phyloP scores from a whole-genome alignment of 192 early-diverging fungal species.

The Coemansia sp. region DNA sequence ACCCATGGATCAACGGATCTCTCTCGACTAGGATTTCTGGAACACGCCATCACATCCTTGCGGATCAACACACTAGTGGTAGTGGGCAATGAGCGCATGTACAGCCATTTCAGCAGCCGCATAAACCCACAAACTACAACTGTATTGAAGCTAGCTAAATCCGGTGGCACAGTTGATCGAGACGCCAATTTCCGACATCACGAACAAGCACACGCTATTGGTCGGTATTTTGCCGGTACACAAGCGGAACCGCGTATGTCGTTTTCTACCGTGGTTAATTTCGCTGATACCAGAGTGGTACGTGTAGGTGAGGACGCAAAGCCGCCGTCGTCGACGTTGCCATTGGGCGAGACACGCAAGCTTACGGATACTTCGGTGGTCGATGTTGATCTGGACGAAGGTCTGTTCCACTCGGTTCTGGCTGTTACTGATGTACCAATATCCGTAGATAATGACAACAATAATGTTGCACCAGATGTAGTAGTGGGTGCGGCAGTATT shows the following conservation, averaged over 20 bases:
- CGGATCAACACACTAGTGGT: slow-evolving; percentile 82
- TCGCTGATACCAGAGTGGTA: slow-evolving; percentile 74
- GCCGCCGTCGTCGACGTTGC: slow-evolving; percentile 89
- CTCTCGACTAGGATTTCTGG: slow-evolving; percentile 71
- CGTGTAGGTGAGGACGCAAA: slow-evolving; percentile 66
- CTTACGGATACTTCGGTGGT: slow-evolving; percentile 78
- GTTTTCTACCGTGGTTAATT: slow-evolving; percentile 78
- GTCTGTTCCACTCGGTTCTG: slow-evolving; percentile 81
- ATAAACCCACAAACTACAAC: slow-evolving; percentile 27
- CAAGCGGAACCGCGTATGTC: slow-evolving; percentile 72
- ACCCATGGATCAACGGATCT: slow-evolving; percentile 79
- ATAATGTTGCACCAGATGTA: slow-evolving; percentile 44
- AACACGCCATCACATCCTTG: slow-evolving; percentile 70
- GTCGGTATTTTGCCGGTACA: slow-evolving; percentile 96
- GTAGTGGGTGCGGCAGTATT: slow-evolving; percentile 81
- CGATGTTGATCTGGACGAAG: slow-evolving; percentile 75
- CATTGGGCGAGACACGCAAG: slow-evolving; percentile 80
- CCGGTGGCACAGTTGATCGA: slow-evolving; percentile 92
- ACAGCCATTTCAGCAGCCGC: slow-evolving; percentile 71
- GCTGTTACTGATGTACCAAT: slow-evolving; percentile 73
- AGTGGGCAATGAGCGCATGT: slow-evolving; percentile 91
- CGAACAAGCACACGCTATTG: slow-evolving; percentile 70
- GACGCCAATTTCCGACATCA: slow-evolving; percentile 70
- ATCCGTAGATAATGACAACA: neutral
- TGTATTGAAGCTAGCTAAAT: slow-evolving; percentile 86